Evolutionary conservation across 2,329 filamentous ascomycete genomes (phyloP).

Genomic region (Fusarium pininemorale): DNA sequence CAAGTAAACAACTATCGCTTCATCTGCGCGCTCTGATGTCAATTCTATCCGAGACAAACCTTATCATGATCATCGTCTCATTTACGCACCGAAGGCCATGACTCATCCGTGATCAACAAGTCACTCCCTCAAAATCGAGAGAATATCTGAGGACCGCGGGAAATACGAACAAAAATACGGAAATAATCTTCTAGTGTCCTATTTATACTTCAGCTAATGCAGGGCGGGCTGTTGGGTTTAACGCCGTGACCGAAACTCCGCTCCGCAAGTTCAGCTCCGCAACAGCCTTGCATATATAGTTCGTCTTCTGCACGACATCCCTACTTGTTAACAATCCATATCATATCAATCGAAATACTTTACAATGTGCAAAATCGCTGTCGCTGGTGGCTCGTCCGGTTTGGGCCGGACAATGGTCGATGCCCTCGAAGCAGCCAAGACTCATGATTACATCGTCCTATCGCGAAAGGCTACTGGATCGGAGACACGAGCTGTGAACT

Average conservation of each 20-base stretch:
- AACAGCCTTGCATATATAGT: not conserved
- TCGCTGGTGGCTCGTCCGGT: not conserved
- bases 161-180: too few species aligned
- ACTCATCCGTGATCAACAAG: rapidly evolving
- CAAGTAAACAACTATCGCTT: rapidly evolving
- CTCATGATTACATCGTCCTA: not conserved
- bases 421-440: not conserved
- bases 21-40: rapidly evolving
- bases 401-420: not conserved
- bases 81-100: not conserved
- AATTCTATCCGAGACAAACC: not conserved
- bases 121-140: rapidly evolving
- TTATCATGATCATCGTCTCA: not conserved
- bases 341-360: rapidly evolving
- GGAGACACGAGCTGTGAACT: not conserved
- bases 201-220: not conserved
- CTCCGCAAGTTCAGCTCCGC: not conserved
- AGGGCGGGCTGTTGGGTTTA: not conserved
- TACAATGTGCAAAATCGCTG: not conserved
- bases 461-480: not conserved
- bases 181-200: not conserved
- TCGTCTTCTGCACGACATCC: rapidly evolving
- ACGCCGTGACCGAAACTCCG: not conserved
- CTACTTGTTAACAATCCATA: not conserved
- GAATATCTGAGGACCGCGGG: rapidly evolving